Conservation (phyloP, 345 rosid species). For the Acer saccharum region DNA sequence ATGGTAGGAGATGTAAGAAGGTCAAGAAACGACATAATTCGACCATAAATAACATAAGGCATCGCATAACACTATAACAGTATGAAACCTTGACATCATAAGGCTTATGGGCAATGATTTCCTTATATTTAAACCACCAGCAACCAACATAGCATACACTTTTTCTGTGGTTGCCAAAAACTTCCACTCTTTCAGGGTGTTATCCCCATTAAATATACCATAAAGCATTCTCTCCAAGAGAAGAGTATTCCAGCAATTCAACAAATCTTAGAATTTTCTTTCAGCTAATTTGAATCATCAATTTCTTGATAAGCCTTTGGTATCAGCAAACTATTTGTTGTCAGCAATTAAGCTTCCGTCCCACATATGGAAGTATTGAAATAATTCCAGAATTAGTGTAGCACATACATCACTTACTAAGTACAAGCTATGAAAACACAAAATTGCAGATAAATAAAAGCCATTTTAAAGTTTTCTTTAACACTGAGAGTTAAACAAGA, state of each 20-base stretch:
- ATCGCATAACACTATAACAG: background rate
- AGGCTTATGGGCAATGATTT: background rate
- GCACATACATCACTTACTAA: background rate
- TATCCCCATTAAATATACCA: background rate
- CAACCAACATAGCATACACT: background rate
- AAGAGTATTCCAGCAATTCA: background rate
- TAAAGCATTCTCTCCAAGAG: background rate
- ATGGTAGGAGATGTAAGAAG: background rate
- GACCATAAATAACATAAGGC: background rate
- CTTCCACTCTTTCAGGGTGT: background rate
- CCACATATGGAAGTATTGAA: background rate
- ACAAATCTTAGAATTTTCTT: background rate
- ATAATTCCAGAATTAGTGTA: background rate
- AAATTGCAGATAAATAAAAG: constrained; percentile 5
- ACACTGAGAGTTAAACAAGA: background rate
- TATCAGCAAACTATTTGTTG: background rate
- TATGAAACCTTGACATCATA: background rate
- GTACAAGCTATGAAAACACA: background rate
- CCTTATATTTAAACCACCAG: background rate
- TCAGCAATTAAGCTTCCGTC: background rate
- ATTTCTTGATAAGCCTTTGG: background rate
- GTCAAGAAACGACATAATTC: background rate
- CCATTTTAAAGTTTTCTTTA: background rate
- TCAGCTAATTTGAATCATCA: background rate
- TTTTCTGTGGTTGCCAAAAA: background rate